Percentiles rank a stretch among this genome's conserved stretches.
These are phyloP conservation scores for Novymonas esmeraldas DNA, from an alignment of 208 protist species.

Conservation along the genomic window DNA sequence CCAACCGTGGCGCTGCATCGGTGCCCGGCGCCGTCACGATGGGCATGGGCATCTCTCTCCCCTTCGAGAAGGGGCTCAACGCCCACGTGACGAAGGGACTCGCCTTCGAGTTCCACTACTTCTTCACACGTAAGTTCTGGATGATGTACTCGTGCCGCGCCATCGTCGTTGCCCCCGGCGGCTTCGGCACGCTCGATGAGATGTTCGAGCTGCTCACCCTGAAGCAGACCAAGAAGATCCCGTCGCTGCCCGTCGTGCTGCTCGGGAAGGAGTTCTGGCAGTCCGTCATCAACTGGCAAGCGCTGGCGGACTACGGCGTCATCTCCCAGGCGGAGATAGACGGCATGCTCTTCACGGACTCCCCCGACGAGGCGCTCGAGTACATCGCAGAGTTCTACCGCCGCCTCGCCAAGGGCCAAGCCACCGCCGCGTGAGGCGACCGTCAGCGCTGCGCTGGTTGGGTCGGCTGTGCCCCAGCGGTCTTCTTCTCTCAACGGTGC, in stretches of 20 bases:
- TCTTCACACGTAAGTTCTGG: constrained; percentile 95
- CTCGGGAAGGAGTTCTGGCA: constrained; percentile 88
- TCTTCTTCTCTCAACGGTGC: too few relatives aligned
- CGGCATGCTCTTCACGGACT: constrained; percentile 86
- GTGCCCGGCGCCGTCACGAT: constrained; percentile 80
- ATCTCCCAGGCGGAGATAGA: constrained; percentile 88
- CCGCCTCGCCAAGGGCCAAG: constrained; percentile 7
- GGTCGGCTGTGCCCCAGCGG: too few relatives aligned
- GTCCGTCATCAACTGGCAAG: constrained; percentile 89
- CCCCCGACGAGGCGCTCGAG: constrained; percentile 77
- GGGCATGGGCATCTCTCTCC: constrained; percentile 94
- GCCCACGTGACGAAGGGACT: constrained; percentile 83
- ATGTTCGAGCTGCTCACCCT: constrained; percentile 93
- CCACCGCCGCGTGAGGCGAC: not conserved
- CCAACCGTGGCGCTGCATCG: constrained; percentile 84
- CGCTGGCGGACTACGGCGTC: constrained; percentile 84
- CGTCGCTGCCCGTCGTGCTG: constrained; percentile 86
- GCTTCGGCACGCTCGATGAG: constrained; percentile 93
- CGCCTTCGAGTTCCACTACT: constrained; percentile 95
- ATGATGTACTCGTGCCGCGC: constrained; percentile 95
- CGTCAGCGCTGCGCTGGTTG: too few relatives aligned
- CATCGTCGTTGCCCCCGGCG: constrained; percentile 89
- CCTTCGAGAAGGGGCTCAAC: constrained; percentile 94
- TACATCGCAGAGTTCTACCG: constrained; percentile 73
- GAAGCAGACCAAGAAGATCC: constrained; percentile 90